These are phyloP conservation scores for Crucihimalaya himalaica DNA, from an alignment of 345 rosid species.

Conservation along the genomic window DNA sequence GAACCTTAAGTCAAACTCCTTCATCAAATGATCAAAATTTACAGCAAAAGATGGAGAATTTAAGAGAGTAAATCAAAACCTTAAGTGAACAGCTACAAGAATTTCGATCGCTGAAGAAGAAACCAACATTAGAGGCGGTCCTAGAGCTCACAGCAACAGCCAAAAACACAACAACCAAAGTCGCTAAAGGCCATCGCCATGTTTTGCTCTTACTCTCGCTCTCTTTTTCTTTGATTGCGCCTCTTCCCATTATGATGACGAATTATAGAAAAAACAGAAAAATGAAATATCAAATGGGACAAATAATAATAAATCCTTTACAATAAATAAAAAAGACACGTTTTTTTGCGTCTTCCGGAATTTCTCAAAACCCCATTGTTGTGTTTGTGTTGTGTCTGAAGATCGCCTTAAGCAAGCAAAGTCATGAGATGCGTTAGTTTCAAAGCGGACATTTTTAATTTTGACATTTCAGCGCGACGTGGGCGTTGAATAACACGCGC, in stretches of 20 bases:
- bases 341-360: slow-evolving; percentile 21
- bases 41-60: slow-evolving; percentile 13
- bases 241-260: slow-evolving; percentile 41
- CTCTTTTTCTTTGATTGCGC: slow-evolving; percentile 37
- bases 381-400: slow-evolving; percentile 19
- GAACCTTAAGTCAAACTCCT: slow-evolving; percentile 1
- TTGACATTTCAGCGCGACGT: slow-evolving; percentile 38
- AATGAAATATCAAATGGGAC: background rate
- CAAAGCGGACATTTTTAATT: background rate
- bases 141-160: slow-evolving; percentile 56
- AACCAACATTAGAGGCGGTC: slow-evolving; percentile 40
- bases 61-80: slow-evolving; percentile 33
- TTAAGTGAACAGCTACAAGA: slow-evolving; percentile 62
- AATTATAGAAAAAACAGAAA: background rate
- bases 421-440: slow-evolving; percentile 31
- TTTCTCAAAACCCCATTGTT: slow-evolving; percentile 15
- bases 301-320: background rate
- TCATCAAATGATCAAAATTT: background rate
- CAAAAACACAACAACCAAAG: slow-evolving; percentile 47
- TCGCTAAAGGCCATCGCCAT: slow-evolving; percentile 54
- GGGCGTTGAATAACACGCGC: slow-evolving; percentile 24
- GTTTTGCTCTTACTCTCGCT: slow-evolving; percentile 33
- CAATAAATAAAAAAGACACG: background rate
- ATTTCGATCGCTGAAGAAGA: slow-evolving; percentile 43
- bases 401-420: slow-evolving; percentile 6